phyloP scores from a whole-genome alignment of 177 flowering plant species.

The Vitis hybrid region DNA sequence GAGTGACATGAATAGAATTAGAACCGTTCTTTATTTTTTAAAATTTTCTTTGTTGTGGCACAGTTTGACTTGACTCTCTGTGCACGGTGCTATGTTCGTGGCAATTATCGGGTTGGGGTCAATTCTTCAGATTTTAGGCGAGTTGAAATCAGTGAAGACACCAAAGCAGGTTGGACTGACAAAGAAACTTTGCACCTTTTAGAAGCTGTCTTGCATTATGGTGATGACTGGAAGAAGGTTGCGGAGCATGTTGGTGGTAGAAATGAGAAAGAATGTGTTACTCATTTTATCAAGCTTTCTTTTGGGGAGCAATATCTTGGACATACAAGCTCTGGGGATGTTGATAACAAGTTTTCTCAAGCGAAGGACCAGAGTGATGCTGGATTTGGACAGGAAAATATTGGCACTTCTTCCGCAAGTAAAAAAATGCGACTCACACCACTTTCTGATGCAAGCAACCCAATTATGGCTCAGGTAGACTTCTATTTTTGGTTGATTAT shows the following conservation, averaged over 20 bases:
- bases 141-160: constrained; percentile 82
- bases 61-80: constrained; percentile 91
- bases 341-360: constrained; percentile 23
- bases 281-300: constrained; percentile 86
- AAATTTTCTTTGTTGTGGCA: constrained; percentile 10
- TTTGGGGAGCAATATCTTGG: constrained; percentile 74
- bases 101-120: constrained; percentile 69
- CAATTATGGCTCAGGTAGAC: constrained; percentile 91
- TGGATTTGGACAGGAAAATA: constrained; percentile 30
- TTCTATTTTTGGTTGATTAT: background rate
- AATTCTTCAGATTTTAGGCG: constrained; percentile 72
- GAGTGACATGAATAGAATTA: background rate
- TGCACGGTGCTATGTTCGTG: constrained; percentile 89
- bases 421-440: constrained; percentile 80
- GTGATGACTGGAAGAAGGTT: constrained; percentile 94
- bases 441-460: constrained; percentile 96
- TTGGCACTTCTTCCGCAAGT: constrained; percentile 19
- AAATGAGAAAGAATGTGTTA: constrained; percentile 81
- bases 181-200: constrained; percentile 86
- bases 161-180: constrained; percentile 73
- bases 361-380: constrained; percentile 23
- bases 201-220: constrained; percentile 82
- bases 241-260: constrained; percentile 83
- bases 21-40: background rate
- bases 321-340: constrained; percentile 39